Percentiles rank a stretch among this genome's conserved stretches.
These are phyloP conservation scores for Nakazawaea populi DNA, from an alignment of 805 yeast genomes.

Conservation along the genomic window DNA sequence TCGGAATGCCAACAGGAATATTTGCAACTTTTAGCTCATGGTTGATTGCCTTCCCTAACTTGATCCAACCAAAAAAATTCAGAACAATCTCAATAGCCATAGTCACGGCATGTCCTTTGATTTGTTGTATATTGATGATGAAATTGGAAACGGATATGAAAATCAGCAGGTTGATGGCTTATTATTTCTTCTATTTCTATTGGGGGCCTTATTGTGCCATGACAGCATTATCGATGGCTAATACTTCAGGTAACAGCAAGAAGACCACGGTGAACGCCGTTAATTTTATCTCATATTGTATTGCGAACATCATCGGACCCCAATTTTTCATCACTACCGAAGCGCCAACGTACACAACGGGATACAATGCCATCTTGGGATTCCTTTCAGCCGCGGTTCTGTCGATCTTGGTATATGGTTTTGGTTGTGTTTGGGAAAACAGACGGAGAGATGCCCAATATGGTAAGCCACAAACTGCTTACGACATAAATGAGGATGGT, in stretches of 20 bases:
- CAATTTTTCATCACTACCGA: constrained; percentile 47
- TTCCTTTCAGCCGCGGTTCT: constrained; percentile 6
- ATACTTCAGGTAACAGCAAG: constrained; percentile 47
- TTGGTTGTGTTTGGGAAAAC: constrained; percentile 10
- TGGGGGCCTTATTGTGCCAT: constrained; percentile 19
- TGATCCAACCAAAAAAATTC: constrained; percentile 11
- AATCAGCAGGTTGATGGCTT: constrained; percentile 26
- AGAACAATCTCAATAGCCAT: constrained; percentile 12
- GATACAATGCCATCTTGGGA: constrained; percentile 17
- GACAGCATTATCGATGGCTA: constrained; percentile 24
- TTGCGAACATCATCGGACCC: constrained; percentile 49
- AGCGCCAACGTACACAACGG: constrained; percentile 34
- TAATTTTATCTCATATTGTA: constrained; percentile 38
- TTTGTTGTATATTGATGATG: constrained; percentile 15
- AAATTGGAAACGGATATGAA: constrained; percentile 17
- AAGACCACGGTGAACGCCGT: constrained; percentile 39
- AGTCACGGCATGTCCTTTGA: constrained; percentile 13
- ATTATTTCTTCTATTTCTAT: constrained; percentile 18
- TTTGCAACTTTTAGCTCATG: constrained; percentile 13
- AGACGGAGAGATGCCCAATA: constrained; percentile 9
- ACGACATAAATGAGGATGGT: constrained; percentile 9
- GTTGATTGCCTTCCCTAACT: constrained; percentile 19
- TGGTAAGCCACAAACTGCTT: constrained; percentile 4
- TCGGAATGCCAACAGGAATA: constrained; percentile 19
- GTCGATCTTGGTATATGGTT: constrained; percentile 10